Evolutionary conservation across 2,329 filamentous ascomycete genomes (phyloP), one percentile per base, ranked within the genome.

Genomic region (Epichloe baconii): DNA sequence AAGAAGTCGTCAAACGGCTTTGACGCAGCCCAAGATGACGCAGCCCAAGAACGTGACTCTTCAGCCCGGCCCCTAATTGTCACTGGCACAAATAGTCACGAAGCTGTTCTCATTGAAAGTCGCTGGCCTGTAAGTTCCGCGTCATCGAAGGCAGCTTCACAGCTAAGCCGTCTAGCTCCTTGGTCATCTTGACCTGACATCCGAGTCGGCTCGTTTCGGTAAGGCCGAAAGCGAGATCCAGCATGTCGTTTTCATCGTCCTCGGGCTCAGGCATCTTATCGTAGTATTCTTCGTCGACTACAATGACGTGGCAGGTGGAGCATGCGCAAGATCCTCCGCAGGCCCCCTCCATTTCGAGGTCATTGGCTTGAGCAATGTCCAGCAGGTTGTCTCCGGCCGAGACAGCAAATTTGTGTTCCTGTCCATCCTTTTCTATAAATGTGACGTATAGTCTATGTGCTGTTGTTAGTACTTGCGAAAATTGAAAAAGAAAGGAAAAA

Each of bases 261-360:
- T 84, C 82, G 41, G 85, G 83, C 66, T 88, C 85, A 58, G 82
- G 77, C 73, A 90, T 88, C 68, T 79, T 80, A 58, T 91, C 85
- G 70, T 85, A 91, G 68, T 81, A 78, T 4, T 79, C 78, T 44
- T 86, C 80, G 61, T 85, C 81, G 53, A 79, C 69, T 38, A 95
- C 86, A 55, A 95, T 89, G 52, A 95, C 84, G 70, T 95, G 89
- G 71, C 89, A 95, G 5, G 89, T 95, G 52, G 86, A 93, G 71
- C 89, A 95, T 50, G 89, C 89, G 69, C 89, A 95, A 36, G 87
- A 93, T 21, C 89, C 93, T 58, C 93, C 93, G 64, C 93, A 98
- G 12, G 93, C 93, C 55, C 23, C 90, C 74, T 98, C 93, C 91
- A 98, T 97, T 68, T 98, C 93, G 42, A 98, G 74, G 63, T 97